Base-by-base conservation (phyloP, 345 rosid genomes). In the Microcos paniculata region DNA sequence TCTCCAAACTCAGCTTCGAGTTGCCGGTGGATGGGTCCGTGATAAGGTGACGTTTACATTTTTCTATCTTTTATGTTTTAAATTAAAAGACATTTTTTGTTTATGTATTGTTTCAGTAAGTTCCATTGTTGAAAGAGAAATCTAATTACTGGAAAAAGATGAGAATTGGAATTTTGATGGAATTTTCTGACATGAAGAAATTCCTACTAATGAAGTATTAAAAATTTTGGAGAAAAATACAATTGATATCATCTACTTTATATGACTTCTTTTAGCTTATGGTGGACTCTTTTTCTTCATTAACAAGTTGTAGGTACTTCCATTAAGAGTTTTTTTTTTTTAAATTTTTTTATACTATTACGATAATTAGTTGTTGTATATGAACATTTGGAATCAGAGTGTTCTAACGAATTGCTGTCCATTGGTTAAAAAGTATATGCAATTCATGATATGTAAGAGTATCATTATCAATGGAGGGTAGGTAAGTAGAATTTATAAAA, bases 21-120 rank as follows among this genome's bases (percentile, higher is more conserved):
- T 96, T 46, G 99, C 99, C 40, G 99, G 99, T 63, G 98, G 99
- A 5, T 96, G 99, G 99, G 97, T 96, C 43, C 99, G 97, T 21
- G 99, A 96, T 79, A 96, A 96, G 98, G 98, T 92, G 11, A 11
- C 7, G 5, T 76, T 30, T 42, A 6, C 75, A 51, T 38, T 9
- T 35, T 2, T 1, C 48, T 21, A 13, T 11, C 9, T 61, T 8
- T 70, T 2, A 16, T n/a, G 21, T 63, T 63, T 63, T 16, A 8
- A 35, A 2, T 35, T n/a, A 10, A 66, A n/a, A 19, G 40, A 3
- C 8, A 35, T 11, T n/a, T 35, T 49, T 31, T 23, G 11, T 24
- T 43, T 13, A 26, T 45, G 14, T 3, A 12, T 16, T 24, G 46
- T 67, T 8, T 67, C 14, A 45, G 53, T 24, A 24, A 15, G 18